Percentiles rank a stretch among this genome's conserved stretches.
Evolutionary conservation across 768 basidiomycete genomes (phyloP).

Genomic region (Mycena albidolilacea): DNA sequence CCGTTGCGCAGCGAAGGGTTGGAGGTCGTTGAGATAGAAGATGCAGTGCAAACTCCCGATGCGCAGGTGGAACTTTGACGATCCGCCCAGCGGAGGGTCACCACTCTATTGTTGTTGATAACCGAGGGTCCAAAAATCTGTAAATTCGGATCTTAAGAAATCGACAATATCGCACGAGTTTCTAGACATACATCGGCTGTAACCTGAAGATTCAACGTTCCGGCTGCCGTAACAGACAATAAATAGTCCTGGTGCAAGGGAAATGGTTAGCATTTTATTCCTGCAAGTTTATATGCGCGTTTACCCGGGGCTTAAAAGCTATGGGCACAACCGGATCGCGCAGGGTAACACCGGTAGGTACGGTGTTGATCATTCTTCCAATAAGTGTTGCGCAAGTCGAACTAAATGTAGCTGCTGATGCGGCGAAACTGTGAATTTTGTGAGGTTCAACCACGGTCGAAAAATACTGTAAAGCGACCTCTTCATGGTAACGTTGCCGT

Average conservation of each 20-base stretch:
- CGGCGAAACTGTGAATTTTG: conserved; percentile 10
- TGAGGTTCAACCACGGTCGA: not conserved
- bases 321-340: conserved; percentile 26
- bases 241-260: conserved; percentile 7
- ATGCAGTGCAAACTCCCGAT: conserved; percentile 25
- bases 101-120: conserved; percentile 19
- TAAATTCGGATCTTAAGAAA: not conserved
- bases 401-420: conserved; percentile 11
- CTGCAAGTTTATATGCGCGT: too few relatives aligned
- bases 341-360: conserved; percentile 22
- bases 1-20: conserved; percentile 23
- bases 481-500: conserved; percentile 35
- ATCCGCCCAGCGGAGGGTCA: conserved; percentile 32
- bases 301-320: conserved; percentile 25
- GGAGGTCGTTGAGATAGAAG: conserved; percentile 8
- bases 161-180: not conserved
- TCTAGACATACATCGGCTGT: conserved; percentile 26
- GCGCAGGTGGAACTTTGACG: conserved; percentile 26
- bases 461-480: not conserved
- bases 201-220: conserved; percentile 27
- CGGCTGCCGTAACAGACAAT: conserved; percentile 19
- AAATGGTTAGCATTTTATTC: too few relatives aligned
- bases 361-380: conserved; percentile 26
- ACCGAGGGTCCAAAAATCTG: conserved; percentile 30
- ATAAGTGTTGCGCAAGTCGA: conserved; percentile 23